Percentiles rank a stretch among this genome's conserved stretches.
These are phyloP conservation scores for Cryptosporidium tyzzeri DNA, from an alignment of 169 alveolate species.

Conservation along the genomic window DNA sequence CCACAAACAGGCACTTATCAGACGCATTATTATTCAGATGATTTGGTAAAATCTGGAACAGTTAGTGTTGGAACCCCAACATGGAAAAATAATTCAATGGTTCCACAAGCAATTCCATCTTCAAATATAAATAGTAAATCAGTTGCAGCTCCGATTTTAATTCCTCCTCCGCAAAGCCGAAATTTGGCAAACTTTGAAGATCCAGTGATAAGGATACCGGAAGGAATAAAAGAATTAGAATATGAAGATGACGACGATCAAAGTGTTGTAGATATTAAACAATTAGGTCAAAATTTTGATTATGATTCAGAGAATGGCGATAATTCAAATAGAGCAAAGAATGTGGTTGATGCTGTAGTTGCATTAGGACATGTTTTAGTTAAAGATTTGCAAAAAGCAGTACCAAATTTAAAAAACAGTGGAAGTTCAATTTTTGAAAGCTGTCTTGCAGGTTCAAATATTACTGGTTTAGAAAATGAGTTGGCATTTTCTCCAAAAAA, in stretches of 20 bases:
- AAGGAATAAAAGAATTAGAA: constrained; percentile 58
- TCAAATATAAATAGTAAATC: constrained; percentile 25
- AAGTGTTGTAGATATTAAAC: constrained; percentile 73
- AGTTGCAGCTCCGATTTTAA: constrained; percentile 71
- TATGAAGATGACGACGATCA: constrained; percentile 71
- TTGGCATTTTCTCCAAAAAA: constrained; percentile 52
- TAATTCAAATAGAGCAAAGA: constrained; percentile 60
- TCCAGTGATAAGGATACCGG: constrained; percentile 57
- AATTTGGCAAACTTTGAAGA: constrained; percentile 65
- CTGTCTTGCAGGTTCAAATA: constrained; percentile 52
- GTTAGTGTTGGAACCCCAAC: constrained; percentile 75
- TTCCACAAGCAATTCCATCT: constrained; percentile 31
- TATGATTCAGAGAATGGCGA: constrained; percentile 72
- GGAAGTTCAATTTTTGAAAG: constrained; percentile 63
- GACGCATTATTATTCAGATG: constrained; percentile 73
- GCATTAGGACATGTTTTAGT: constrained; percentile 74
- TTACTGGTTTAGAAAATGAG: constrained; percentile 14
- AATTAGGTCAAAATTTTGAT: constrained; percentile 24
- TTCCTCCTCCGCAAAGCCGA: constrained; percentile 66
- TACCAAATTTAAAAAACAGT: constrained; percentile 38
- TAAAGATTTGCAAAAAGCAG: constrained; percentile 69
- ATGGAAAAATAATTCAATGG: constrained; percentile 55
- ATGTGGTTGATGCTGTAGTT: constrained; percentile 72
- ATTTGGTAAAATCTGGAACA: constrained; percentile 71
- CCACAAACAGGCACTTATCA: constrained; percentile 76